These are phyloP conservation scores for Daedalea quercina DNA, from an alignment of 768 basidiomycete genomes.

Conservation along the genomic window DNA sequence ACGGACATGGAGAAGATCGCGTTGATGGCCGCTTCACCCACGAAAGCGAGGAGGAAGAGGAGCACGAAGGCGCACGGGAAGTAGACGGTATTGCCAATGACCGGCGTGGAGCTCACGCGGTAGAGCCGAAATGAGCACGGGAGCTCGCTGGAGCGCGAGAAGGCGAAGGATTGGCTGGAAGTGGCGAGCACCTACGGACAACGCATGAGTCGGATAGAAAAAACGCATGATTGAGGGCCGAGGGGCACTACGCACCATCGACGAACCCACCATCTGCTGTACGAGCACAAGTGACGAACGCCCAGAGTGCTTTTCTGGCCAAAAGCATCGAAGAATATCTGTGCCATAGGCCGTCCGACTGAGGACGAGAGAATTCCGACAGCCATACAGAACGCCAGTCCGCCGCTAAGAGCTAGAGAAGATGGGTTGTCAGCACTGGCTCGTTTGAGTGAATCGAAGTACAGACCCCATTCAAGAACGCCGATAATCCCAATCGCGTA, in stretches of 20 bases:
- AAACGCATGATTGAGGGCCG: neutral
- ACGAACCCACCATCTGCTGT: slow-evolving; percentile 24
- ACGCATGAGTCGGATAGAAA: neutral
- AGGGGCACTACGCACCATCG: slow-evolving; percentile 19
- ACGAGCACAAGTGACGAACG: slow-evolving; percentile 46
- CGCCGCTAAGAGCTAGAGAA: slow-evolving; percentile 41
- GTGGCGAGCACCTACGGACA: slow-evolving; percentile 34
- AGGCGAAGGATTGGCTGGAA: slow-evolving; percentile 52
- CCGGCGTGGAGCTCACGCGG: slow-evolving; percentile 49
- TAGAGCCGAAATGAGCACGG: slow-evolving; percentile 52
- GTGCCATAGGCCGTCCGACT: slow-evolving; percentile 35
- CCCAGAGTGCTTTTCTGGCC: slow-evolving; percentile 50
- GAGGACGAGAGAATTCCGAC: slow-evolving; percentile 27
- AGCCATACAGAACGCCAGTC: slow-evolving; percentile 55
- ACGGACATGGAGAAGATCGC: slow-evolving; percentile 50
- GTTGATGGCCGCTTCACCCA: slow-evolving; percentile 47
- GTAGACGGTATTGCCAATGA: slow-evolving; percentile 59
- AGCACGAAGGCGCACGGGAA: slow-evolving; percentile 32
- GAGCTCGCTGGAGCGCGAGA: slow-evolving; percentile 55
- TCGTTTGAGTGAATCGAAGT: too few species aligned
- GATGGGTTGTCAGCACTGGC: neutral
- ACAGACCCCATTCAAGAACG: slow-evolving; percentile 53
- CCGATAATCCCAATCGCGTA: slow-evolving; percentile 48
- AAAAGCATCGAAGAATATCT: slow-evolving; percentile 40
- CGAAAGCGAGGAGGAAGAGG: slow-evolving; percentile 45